These are phyloP conservation scores for Tremella yokohamensis DNA, from an alignment of 768 basidiomycete genomes.

Conservation along the genomic window DNA sequence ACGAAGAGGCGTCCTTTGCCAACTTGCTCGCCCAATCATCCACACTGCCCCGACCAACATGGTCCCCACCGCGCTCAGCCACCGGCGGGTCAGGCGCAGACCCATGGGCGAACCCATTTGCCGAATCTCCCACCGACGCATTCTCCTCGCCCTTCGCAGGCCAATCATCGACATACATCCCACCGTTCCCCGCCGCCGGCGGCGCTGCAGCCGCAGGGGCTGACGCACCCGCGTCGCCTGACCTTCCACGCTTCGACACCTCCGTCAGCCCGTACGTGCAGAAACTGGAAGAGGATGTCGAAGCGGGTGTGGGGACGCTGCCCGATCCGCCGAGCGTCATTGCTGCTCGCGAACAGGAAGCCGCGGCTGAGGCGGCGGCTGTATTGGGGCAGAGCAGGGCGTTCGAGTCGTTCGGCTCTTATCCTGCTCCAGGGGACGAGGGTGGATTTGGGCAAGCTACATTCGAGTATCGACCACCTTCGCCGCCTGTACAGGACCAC, in stretches of 20 bases:
- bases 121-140: conserved; percentile 19
- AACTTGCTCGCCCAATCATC: conserved; percentile 37
- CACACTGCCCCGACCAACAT: conserved; percentile 18
- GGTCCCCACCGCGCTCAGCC: conserved; percentile 5
- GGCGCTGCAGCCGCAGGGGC: background rate
- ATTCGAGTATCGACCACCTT: background rate
- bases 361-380: background rate
- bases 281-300: conserved; percentile 27
- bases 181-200: background rate
- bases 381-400: background rate
- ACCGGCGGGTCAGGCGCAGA: conserved; percentile 16
- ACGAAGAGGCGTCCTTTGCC: conserved; percentile 42
- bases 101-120: conserved; percentile 48
- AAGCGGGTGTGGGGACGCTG: conserved; percentile 10
- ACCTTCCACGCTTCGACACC: conserved; percentile 8
- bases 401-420: no score
- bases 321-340: conserved; percentile 44
- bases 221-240: no score
- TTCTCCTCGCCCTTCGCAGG: conserved; percentile 9
- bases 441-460: conserved; percentile 4
- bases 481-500: background rate
- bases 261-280: conserved; percentile 33
- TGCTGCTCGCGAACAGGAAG: conserved; percentile 28
- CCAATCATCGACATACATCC: conserved; percentile 6
- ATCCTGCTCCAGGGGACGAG: background rate